These are phyloP conservation scores for Schoenoplectus tabernaemontani DNA, from an alignment of 202 grass and related monocot species.

Conservation along the genomic window DNA sequence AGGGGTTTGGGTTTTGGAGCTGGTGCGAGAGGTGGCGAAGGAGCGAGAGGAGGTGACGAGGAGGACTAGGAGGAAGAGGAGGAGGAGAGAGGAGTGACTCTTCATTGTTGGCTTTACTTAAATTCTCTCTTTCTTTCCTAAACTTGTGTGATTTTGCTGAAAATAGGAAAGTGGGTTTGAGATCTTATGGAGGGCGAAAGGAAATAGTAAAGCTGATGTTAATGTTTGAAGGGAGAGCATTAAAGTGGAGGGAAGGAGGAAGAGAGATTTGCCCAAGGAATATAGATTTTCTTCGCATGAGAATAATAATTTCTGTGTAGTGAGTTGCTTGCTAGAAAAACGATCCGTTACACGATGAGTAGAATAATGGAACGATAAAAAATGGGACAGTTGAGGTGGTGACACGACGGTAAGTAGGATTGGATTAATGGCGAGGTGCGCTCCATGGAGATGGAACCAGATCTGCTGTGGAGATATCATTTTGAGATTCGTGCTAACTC, in stretches of 20 bases:
- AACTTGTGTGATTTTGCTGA: background rate
- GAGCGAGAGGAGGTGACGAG: background rate
- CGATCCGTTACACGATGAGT: background rate
- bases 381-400: slow-evolving; percentile 8
- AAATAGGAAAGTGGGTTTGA: background rate
- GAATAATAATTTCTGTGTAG: background rate
- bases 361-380: background rate
- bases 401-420: slow-evolving; percentile 4
- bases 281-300: background rate
- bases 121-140: background rate
- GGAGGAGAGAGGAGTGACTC: background rate
- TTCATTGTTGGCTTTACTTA: slow-evolving; percentile 9
- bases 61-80: slow-evolving; percentile 20
- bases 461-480: too few relatives aligned
- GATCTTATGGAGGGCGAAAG: background rate
- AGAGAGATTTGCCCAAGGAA: background rate
- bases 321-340: background rate
- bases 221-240: slow-evolving; percentile 23
- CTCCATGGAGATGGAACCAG: background rate
- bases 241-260: slow-evolving; percentile 3
- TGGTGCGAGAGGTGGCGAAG: slow-evolving; percentile 18
- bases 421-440: slow-evolving; percentile 4
- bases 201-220: slow-evolving; percentile 5
- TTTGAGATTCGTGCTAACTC: too few relatives aligned
- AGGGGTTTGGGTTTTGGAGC: background rate